Base-by-base conservation (phyloP, 2,329 filamentous ascomycete genomes). In the Exserohilum turcica region DNA sequence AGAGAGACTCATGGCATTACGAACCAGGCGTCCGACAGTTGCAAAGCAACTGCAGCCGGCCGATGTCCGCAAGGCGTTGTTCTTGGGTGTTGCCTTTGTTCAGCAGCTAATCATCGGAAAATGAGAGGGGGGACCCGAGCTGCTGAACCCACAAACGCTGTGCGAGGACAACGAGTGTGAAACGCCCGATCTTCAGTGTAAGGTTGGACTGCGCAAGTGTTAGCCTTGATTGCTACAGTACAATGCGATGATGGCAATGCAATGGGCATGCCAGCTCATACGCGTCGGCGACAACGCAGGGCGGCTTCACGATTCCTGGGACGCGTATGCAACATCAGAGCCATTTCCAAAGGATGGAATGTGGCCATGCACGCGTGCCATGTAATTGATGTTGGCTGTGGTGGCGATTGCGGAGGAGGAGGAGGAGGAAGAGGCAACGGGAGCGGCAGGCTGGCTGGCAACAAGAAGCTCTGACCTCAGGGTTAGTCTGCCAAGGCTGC, bases 11-110 rank as follows among this genome's bases (percentile, higher is more conserved):
- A 60, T 52, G 52, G 56, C 35, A 24, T 40, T 54, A 29, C 48
- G 46, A 46, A 43, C 50, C 45, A 39, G 40, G 49, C 44, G 44
- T 43, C 49, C 53, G 12, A 28, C 44, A 57, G 52, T 58, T 28
- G 57, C 57, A 48, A 44, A 56, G 60, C 62, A 51, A 54, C 55
- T 37, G 31, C 21, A 24, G 46, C 24, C 15, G 28, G 51, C 37
- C 18, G 29, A 33, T 24, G 54, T 35, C 46, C 44, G 16, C 40
- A 46, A 48, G 39, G 54, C 54, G 45, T 71, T 66, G 21, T 48
- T 74, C 52, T 74, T 21, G 71, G 69, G 66, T 59, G 59, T 57
- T 67, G 71, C 71, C 71, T 74, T 74, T 74, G 69, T 63, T 52
- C 66, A 72, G 55, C 63, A 70, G 62, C 61, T 61, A 71, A 64